Base-by-base conservation (phyloP, 176 grass and related monocot species). In the Bothriochloa decipiens region DNA sequence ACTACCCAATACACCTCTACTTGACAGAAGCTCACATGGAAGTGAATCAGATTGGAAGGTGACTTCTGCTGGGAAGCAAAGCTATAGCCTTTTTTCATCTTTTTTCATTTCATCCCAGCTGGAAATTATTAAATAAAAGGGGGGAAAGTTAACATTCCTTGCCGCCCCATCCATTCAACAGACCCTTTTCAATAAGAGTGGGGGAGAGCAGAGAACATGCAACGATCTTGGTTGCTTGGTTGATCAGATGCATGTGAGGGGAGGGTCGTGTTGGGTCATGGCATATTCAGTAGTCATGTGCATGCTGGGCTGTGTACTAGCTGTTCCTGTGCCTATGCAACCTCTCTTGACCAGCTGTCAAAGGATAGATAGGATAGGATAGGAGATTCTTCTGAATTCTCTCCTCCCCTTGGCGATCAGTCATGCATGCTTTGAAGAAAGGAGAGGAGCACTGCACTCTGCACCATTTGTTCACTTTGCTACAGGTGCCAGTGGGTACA, bases 211-310 rank as follows among this genome's bases (percentile, higher is more conserved):
- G 47, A 52, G 18, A 60, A 36, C 49, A 60, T 58, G 32, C 33
- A 70, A 58, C 47, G 18, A 55, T 60, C 14, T 80, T 80, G 47
- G 47, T 52, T 52, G 5, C 16, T 52, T 6, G 41, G 74, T 36
- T 76, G 62, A 26, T 71, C 39, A 45, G 69, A 71, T 32, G 85
- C 85, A 86, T 86, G 77, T 81, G 84, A 74, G 66, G 67, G 58
- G 29, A n/a, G 58, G 84, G 45, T 80, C 81, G 65, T 73, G 81
- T 16, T 73, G 81, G 41, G 68, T 33, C 57, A 65, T 72, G 76
- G 41, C 67, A 49, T 80, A 86, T 79, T 86, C 65, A 86, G 76
- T 86, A 68, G 68, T 52, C 84, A 86, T 81, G 85, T 81, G 84
- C 69, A 29, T 67, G 77, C 46, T 80, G 55, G 84, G 66, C 36